Evolutionary conservation across 2,329 filamentous ascomycete genomes (phyloP).

Genomic region (Fusarium sp.): DNA sequence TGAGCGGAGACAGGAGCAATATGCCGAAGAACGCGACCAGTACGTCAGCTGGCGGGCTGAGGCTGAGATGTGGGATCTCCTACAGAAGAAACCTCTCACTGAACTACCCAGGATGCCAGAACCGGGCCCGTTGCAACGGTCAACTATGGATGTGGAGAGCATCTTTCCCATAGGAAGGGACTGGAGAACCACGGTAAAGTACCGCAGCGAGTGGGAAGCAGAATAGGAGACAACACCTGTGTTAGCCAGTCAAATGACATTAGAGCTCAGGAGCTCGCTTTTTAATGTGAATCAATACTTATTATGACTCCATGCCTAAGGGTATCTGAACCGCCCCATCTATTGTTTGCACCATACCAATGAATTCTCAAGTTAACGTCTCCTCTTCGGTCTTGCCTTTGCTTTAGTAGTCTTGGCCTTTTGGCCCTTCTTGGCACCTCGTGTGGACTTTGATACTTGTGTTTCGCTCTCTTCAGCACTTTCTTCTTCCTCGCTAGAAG

Average conservation of each 20-base stretch:
- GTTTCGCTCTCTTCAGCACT: slow-evolving; percentile 49
- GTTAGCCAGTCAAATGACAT: not conserved
- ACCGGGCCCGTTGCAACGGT: slow-evolving; percentile 40
- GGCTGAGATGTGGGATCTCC: slow-evolving; percentile 54
- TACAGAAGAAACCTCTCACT: slow-evolving; percentile 51
- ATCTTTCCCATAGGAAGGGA: slow-evolving; percentile 47
- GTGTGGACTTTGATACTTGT: slow-evolving; percentile 48
- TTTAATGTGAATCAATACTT: not conserved
- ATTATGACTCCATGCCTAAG: slow-evolving; percentile 7
- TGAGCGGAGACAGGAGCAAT: slow-evolving; percentile 54
- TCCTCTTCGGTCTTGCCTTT: slow-evolving; percentile 46
- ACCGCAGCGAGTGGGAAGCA: slow-evolving; percentile 55
- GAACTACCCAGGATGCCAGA: slow-evolving; percentile 44
- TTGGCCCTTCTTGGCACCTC: slow-evolving; percentile 48
- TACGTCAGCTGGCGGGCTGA: slow-evolving; percentile 53
- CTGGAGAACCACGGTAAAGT: slow-evolving; percentile 51
- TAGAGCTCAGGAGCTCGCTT: not conserved
- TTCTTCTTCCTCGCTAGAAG: slow-evolving; percentile 46
- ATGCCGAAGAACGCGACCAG: slow-evolving; percentile 54
- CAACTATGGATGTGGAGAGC: slow-evolving; percentile 46
- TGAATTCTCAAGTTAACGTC: slow-evolving; percentile 30
- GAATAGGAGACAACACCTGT: not conserved
- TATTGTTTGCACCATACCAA: not conserved
- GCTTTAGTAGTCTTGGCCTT: slow-evolving; percentile 28
- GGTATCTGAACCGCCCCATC: slow-evolving; percentile 13